These are phyloP conservation scores for Pseudogymnoascus sp. DNA, from an alignment of 2,329 filamentous ascomycete species.

Conservation along the genomic window DNA sequence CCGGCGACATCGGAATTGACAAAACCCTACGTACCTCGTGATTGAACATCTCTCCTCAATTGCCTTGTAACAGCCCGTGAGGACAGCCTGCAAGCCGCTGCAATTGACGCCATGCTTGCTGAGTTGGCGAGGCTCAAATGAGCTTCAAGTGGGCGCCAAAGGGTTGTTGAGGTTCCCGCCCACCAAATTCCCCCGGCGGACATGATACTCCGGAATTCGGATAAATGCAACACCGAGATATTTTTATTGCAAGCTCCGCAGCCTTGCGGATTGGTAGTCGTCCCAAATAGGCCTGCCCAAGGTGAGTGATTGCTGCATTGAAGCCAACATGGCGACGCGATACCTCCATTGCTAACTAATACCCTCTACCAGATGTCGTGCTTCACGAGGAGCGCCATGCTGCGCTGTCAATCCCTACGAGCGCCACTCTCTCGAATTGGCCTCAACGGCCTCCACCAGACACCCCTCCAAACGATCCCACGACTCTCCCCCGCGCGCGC, in stretches of 20 bases:
- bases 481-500: constrained; percentile 16
- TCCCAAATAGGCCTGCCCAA: not conserved
- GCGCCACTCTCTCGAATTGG: constrained; percentile 11
- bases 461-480: constrained; percentile 11
- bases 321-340: not conserved
- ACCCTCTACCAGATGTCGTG: constrained; percentile 26
- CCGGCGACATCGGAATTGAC: constrained; percentile 2
- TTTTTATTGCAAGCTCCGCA: constrained; percentile 1
- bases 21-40: constrained; percentile 45
- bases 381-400: constrained; percentile 28
- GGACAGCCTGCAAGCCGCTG: constrained; percentile 55
- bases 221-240: constrained; percentile 1
- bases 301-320: not conserved
- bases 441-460: not conserved
- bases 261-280: constrained; percentile 1
- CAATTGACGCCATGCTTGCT: constrained; percentile 56
- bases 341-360: not conserved
- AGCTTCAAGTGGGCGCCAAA: constrained; percentile 16
- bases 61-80: constrained; percentile 49
- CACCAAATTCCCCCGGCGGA: constrained; percentile 3
- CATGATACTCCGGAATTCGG: constrained; percentile 5
- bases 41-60: constrained; percentile 44
- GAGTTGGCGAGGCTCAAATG: constrained; percentile 23
- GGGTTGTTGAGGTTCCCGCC: constrained; percentile 12
- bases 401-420: constrained; percentile 17